Conservation (phyloP, 305 asterid genomes). For the Ajuga reptans region DNA sequence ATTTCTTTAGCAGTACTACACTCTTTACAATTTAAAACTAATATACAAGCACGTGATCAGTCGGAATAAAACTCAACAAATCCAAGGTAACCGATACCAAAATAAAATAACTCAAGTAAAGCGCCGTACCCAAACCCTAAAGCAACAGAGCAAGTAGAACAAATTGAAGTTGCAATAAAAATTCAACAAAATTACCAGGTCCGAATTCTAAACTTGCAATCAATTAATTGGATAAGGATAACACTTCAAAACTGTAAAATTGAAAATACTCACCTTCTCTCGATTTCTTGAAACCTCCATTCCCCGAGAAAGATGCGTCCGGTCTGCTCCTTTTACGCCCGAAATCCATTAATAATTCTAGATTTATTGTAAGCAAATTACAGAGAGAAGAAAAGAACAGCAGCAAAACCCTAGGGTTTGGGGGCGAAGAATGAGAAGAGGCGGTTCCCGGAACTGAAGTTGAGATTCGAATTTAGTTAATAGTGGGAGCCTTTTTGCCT, state of each 20-base stretch:
- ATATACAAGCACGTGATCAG: not conserved
- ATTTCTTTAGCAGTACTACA: not conserved
- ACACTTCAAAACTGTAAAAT: not conserved
- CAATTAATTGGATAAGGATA: not conserved
- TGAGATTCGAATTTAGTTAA: constrained; percentile 29
- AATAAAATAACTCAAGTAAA: not conserved
- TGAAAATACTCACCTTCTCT: constrained; percentile 38
- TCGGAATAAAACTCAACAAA: not conserved
- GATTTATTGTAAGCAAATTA: not conserved
- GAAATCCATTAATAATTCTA: constrained; percentile 30
- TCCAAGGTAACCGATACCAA: not conserved
- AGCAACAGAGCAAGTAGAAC: not conserved
- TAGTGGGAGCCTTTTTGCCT: not conserved
- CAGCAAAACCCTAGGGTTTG: constrained; percentile 29
- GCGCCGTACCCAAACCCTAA: not conserved
- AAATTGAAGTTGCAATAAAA: not conserved
- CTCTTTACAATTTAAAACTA: not conserved
- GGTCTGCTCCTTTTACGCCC: constrained; percentile 45
- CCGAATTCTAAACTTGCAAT: not conserved
- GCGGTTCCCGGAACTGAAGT: constrained; percentile 25
- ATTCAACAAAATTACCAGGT: not conserved
- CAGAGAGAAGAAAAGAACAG: not conserved
- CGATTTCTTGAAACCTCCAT: constrained; percentile 38
- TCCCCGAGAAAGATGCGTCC: constrained; percentile 27
- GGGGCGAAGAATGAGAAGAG: constrained; percentile 14